Evolutionary conservation across 192 early-diverging fungal species (phyloP).

Genomic region (Coemansia interrupta): DNA sequence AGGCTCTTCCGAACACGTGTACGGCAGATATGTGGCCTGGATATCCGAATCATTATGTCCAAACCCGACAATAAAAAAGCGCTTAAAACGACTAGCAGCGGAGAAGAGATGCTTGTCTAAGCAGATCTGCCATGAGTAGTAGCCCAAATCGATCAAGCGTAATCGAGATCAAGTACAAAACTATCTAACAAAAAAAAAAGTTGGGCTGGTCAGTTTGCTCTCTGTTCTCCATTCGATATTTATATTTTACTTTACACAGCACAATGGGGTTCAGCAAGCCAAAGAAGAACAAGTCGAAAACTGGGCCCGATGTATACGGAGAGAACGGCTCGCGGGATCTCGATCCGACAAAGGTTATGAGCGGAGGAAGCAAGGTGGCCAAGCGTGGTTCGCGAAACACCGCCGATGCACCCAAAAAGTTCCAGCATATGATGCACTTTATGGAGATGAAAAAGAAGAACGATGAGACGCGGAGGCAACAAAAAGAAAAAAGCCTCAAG

Average conservation of each 20-base stretch:
- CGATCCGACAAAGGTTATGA: constrained; percentile 32
- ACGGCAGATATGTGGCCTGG: no score
- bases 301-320: constrained; percentile 13
- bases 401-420: constrained; percentile 40
- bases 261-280: constrained; percentile 47
- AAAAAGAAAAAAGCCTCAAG: constrained; percentile 9
- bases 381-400: constrained; percentile 12
- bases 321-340: constrained; percentile 32
- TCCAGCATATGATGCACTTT: constrained; percentile 37
- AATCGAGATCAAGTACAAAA: neutral
- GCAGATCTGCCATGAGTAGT: neutral
- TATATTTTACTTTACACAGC: neutral
- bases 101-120: no score
- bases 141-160: neutral
- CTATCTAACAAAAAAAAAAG: neutral
- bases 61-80: no score
- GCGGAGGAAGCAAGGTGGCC: constrained; percentile 38
- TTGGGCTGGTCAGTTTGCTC: neutral
- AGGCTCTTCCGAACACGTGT: no score
- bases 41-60: no score
- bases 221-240: neutral
- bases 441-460: constrained; percentile 27
- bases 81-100: no score
- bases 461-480: constrained; percentile 3
- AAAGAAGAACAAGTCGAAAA: constrained; percentile 25